Percentiles rank a stretch among this genome's conserved stretches.
phyloP scores from a whole-genome alignment of 1,284 basidiomycete genomes.

The Lentinula novae-zelandiae region DNA sequence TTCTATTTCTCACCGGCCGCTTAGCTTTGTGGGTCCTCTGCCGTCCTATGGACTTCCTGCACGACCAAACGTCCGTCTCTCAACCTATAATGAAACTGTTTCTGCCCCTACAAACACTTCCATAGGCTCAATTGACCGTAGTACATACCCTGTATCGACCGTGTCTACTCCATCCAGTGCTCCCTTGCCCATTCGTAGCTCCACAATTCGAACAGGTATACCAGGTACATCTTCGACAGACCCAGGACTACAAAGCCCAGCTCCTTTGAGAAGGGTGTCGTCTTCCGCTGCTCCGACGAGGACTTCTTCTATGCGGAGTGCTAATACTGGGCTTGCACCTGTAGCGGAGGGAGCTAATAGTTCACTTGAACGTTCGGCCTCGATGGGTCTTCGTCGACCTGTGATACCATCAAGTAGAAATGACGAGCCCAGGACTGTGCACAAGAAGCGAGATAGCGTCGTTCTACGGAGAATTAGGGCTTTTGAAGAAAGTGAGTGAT shows the following conservation, averaged over 20 bases:
- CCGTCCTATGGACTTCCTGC: conserved; percentile 8
- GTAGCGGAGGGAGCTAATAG: not conserved
- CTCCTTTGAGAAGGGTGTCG: not conserved
- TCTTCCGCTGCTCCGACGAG: conserved; percentile 6
- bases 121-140: conserved; percentile 3
- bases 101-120: conserved; percentile 8
- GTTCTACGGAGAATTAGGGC: conserved; percentile 47
- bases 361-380: not conserved
- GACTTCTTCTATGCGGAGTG: not conserved
- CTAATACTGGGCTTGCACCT: not conserved
- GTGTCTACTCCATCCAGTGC: conserved; percentile 15
- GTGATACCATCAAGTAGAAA: conserved; percentile 13
- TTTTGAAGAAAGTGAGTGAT: conserved; percentile 24
- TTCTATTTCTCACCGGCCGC: conserved; percentile 12
- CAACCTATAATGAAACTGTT: conserved; percentile 16
- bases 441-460: conserved; percentile 39
- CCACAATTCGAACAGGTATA: not conserved
- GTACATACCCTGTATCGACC: not conserved
- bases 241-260: not conserved
- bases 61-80: conserved; percentile 10
- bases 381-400: conserved; percentile 1
- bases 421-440: conserved; percentile 7
- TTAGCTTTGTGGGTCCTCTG: conserved; percentile 4
- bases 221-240: not conserved
- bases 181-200: conserved; percentile 2